Conservation (phyloP, 1,284 basidiomycete species). For the Tilletia setariae region DNA sequence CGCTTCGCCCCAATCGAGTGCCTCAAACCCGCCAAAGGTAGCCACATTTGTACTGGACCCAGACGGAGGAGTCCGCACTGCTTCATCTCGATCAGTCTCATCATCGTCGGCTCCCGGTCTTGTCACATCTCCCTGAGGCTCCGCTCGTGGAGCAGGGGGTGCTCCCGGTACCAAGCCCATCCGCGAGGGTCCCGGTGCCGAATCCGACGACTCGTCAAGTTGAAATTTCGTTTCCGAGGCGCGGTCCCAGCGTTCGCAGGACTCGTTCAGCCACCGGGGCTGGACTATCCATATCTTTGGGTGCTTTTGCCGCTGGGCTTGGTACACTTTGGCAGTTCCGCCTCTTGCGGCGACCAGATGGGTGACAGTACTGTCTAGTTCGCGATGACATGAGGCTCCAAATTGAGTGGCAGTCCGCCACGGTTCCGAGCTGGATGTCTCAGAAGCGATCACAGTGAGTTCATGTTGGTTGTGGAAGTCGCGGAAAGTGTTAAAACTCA, state of each 20-base stretch:
- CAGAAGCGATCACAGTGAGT: not conserved
- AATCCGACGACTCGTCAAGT: not conserved
- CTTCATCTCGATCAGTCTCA: conserved; percentile 1
- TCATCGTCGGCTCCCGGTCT: not conserved
- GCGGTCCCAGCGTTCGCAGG: conserved; percentile 73
- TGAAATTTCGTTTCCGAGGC: conserved; percentile 62
- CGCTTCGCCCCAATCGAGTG: conserved; percentile 67
- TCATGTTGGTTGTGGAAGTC: not conserved
- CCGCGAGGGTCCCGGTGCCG: not conserved
- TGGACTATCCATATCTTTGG: conserved; percentile 67
- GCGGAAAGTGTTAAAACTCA: conserved; percentile 35
- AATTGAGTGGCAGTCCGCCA: conserved; percentile 85
- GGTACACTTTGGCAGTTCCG: conserved; percentile 85
- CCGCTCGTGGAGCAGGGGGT: not conserved
- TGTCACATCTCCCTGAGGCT: conserved; percentile 16
- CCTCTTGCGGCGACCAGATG: conserved; percentile 79
- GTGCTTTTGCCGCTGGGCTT: conserved; percentile 66
- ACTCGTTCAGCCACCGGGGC: conserved; percentile 82
- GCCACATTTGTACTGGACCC: not conserved
- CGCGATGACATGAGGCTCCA: conserved; percentile 74
- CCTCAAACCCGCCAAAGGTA: conserved; percentile 5
- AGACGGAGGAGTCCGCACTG: too few relatives aligned
- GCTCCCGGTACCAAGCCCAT: conserved; percentile 14
- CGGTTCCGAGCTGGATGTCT: conserved; percentile 65
- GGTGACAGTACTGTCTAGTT: conserved; percentile 69